phyloP scores from a whole-genome alignment of 2,329 filamentous ascomycete species.

The Thermomyces lanuginosus region DNA sequence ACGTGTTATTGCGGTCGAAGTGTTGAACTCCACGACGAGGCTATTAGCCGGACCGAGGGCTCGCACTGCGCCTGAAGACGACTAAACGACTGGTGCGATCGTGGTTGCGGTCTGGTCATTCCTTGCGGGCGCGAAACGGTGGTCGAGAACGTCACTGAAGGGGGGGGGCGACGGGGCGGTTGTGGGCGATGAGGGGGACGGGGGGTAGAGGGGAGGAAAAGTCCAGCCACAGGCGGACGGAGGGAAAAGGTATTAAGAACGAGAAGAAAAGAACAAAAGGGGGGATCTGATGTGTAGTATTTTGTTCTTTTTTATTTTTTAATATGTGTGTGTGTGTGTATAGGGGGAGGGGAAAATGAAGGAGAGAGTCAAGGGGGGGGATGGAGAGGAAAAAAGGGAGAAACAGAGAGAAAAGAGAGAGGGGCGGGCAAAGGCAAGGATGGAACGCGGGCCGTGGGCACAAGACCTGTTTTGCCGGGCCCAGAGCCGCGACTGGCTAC shows the following conservation, averaged over 20 bases:
- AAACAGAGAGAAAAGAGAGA: conserved; percentile 8
- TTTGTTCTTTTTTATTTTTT: too few relatives aligned
- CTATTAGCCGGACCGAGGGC: conserved; percentile 25
- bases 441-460: too few relatives aligned
- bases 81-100: conserved; percentile 22
- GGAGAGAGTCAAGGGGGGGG: conserved; percentile 5
- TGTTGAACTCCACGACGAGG: conserved; percentile 12
- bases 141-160: conserved; percentile 11
- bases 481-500: too few relatives aligned
- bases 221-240: conserved; percentile 28
- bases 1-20: conserved; percentile 13
- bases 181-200: conserved; percentile 7
- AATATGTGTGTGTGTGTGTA: too few relatives aligned
- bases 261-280: conserved; percentile 11
- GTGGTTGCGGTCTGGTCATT: conserved; percentile 29
- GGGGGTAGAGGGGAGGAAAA: conserved; percentile 11
- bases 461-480: too few relatives aligned
- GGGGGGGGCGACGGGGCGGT: conserved; percentile 11
- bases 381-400: conserved; percentile 10
- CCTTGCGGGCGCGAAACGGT: conserved; percentile 20
- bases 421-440: conserved; percentile 7
- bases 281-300: conserved; percentile 6
- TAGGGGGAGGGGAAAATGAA: conserved; percentile 10
- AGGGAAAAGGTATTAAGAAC: conserved; percentile 6
- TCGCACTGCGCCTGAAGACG: conserved; percentile 29